A percentile compares a stretch with the other conserved stretches of the same genome.
These are phyloP conservation scores for Saccharomyces hybrid DNA, from an alignment of 1,139 yeast genomes.

Conservation along the genomic window DNA sequence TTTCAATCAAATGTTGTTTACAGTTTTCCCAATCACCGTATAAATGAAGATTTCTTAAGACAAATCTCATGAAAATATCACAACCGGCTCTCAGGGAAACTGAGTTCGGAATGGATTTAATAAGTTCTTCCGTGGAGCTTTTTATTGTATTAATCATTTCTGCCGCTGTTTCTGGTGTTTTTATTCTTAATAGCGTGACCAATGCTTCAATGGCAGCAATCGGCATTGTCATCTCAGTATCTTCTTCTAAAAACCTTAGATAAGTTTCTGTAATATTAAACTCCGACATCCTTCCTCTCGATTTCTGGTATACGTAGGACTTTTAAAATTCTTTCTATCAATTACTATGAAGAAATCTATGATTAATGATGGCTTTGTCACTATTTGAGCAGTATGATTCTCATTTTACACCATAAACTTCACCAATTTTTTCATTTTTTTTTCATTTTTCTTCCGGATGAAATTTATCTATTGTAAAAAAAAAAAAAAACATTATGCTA, in stretches of 20 bases:
- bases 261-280: conserved; percentile 81
- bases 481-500: neutral
- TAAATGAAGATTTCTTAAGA: conserved; percentile 76
- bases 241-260: conserved; percentile 71
- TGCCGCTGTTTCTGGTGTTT: conserved; percentile 87
- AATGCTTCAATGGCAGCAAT: conserved; percentile 95
- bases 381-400: neutral
- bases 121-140: conserved; percentile 65
- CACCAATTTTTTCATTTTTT: neutral
- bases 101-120: conserved; percentile 76
- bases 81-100: conserved; percentile 95
- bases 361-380: neutral
- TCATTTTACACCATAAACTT: neutral
- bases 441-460: neutral
- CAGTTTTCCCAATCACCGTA: conserved; percentile 97
- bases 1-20: conserved; percentile 76
- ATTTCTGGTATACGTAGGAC: neutral
- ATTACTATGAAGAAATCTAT: neutral
- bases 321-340: neutral
- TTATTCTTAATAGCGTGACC: conserved; percentile 69
- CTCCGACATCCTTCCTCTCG: conserved; percentile 25
- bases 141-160: conserved; percentile 79
- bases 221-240: conserved; percentile 96
- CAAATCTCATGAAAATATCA: conserved; percentile 91
- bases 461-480: neutral